Evolutionary conservation across 805 yeast species (phyloP).

Genomic region (Starmerella lactis-condensi): DNA sequence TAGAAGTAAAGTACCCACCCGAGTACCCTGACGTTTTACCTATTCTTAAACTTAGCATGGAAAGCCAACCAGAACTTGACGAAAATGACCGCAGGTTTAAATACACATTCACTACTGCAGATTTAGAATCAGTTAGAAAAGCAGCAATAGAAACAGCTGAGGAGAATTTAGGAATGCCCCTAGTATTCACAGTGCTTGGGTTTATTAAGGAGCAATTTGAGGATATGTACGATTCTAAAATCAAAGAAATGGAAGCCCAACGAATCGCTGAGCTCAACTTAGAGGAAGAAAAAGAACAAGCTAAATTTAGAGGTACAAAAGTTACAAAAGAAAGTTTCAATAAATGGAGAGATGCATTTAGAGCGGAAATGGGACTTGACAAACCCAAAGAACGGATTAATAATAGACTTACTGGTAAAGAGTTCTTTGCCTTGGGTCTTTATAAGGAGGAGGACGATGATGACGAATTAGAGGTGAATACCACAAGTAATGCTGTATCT

Average conservation of each 20-base stretch:
- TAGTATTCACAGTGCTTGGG: constrained; percentile 62
- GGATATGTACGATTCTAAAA: constrained; percentile 38
- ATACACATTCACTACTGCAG: constrained; percentile 31
- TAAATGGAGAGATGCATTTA: constrained; percentile 55
- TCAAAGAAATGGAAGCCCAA: constrained; percentile 34
- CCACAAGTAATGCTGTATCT: too few relatives aligned
- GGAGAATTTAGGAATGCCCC: constrained; percentile 77
- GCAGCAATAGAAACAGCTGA: constrained; percentile 31
- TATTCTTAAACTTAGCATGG: constrained; percentile 2
- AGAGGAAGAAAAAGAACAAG: constrained; percentile 67
- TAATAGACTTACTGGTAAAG: constrained; percentile 70
- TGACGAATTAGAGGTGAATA: constrained; percentile 23
- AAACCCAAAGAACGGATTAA: constrained; percentile 36
- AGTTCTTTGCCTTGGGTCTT: constrained; percentile 77
- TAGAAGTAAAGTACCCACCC: constrained; percentile 56
- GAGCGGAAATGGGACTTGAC: constrained; percentile 56
- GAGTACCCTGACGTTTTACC: constrained; percentile 59
- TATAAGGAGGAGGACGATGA: constrained; percentile 50
- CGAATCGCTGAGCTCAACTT: constrained; percentile 41
- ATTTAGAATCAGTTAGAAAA: constrained; percentile 15
- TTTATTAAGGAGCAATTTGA: constrained; percentile 72
- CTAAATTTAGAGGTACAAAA: constrained; percentile 76
- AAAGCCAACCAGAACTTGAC: constrained; percentile 23
- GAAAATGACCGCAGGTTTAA: constrained; percentile 25
- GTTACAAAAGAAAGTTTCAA: constrained; percentile 63